Evolutionary conservation across 495 filamentous ascomycete species (phyloP), one percentile per base, ranked within the genome.

Genomic region (Wilcoxina mikolae): DNA sequence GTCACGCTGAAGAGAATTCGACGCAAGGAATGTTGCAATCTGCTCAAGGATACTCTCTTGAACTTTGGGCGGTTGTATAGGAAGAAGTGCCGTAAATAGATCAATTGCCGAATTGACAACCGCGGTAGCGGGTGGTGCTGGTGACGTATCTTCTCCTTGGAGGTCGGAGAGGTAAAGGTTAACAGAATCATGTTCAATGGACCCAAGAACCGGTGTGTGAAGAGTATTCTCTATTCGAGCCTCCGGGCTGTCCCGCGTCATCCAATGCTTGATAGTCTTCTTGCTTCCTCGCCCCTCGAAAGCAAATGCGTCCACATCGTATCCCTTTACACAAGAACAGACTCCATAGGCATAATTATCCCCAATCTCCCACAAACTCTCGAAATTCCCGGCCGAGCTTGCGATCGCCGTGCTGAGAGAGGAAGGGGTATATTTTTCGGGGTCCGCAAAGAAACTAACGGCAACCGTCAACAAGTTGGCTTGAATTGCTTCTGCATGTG

Each of bases 21-120:
- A 85, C 3, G 85, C 82, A 3, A 94, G 71, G 57, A 88, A 93
- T 0, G 85, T 90, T 3, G 85, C 79, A 43, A 99, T 77, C 61
- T 96, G 93, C 64, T 95, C 93, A 7, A 96, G 74, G 22, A 90
- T 84, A 61, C 91, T 93, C 66, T 96, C 91, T 62, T 99, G 91
- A 10, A 99, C 84, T 59, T 87, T 94, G 1, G 87, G 74, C 0
- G 82, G 80, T 28, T 94, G 90, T 10, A 95, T 72, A 12, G 91
- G 86, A 46, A 96, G 79, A 28, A 86, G 84, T 50, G 93, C 81
- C 7, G 87, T 87, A 68, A 99, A 98, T 0, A 95, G 73, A 38
- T 85, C 79, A 53, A 96, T 93, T 18, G 91, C 89, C 64, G 89
- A 78, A 57, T 96, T 94, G 27, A 96, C 85, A 20, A 93, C 88